Evolutionary conservation across 208 protist genomes (phyloP).

Genomic region (Wallacemonas sp.): DNA sequence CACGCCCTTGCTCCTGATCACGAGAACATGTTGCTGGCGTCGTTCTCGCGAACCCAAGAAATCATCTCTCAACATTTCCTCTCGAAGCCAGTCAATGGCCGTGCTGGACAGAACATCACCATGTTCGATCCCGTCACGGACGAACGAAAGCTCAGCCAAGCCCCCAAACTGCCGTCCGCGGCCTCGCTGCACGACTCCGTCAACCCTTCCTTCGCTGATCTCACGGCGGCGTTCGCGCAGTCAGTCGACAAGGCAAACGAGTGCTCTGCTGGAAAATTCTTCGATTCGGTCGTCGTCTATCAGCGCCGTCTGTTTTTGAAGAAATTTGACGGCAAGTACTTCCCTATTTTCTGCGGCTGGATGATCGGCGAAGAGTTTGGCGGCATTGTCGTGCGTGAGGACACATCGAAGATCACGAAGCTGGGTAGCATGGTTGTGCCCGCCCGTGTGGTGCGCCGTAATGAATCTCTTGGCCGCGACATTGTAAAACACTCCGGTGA

Average conservation of each 20-base stretch:
- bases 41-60: slow-evolving; percentile 51
- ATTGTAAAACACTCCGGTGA: slow-evolving; percentile 4
- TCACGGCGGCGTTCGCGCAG: slow-evolving; percentile 17
- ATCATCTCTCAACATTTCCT: slow-evolving; percentile 59
- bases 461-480: neutral
- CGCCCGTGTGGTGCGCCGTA: slow-evolving; percentile 52
- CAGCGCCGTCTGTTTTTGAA: slow-evolving; percentile 67
- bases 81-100: slow-evolving; percentile 78
- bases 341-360: slow-evolving; percentile 83
- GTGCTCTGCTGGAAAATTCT: slow-evolving; percentile 52
- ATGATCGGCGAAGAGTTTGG: slow-evolving; percentile 65
- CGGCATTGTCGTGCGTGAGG: slow-evolving; percentile 73
- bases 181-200: slow-evolving; percentile 6
- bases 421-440: slow-evolving; percentile 60
- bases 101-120: slow-evolving; percentile 69
- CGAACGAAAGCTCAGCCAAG: slow-evolving; percentile 24
- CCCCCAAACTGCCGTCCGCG: slow-evolving; percentile 16
- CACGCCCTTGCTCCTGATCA: slow-evolving; percentile 54
- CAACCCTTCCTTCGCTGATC: slow-evolving; percentile 7
- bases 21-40: slow-evolving; percentile 60
- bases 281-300: slow-evolving; percentile 66
- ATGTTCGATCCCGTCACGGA: slow-evolving; percentile 69
- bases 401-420: slow-evolving; percentile 80
- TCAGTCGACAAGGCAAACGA: slow-evolving; percentile 55
- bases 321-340: slow-evolving; percentile 71